phyloP scores from a whole-genome alignment of 1,284 basidiomycete genomes.

The Wallemia mellicola region DNA sequence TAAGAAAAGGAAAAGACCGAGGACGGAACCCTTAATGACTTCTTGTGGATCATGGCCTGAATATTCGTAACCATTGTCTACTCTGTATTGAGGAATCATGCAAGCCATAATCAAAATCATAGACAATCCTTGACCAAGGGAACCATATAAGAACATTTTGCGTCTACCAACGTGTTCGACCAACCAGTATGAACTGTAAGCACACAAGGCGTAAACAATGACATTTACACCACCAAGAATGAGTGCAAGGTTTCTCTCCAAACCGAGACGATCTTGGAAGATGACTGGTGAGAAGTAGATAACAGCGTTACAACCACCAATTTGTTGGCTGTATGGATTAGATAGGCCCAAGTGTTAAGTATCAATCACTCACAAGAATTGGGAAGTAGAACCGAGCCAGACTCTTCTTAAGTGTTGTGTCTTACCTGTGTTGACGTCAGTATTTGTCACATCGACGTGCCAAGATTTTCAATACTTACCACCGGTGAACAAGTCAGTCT shows the following conservation, averaged over 20 bases:
- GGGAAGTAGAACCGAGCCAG: slow-evolving; percentile 19
- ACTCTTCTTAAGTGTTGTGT: slow-evolving; percentile 20
- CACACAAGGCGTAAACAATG: slow-evolving; percentile 19
- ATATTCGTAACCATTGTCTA: slow-evolving; percentile 14
- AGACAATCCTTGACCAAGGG: slow-evolving; percentile 15
- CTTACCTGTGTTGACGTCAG: too few relatives aligned
- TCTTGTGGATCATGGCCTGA: slow-evolving; percentile 20
- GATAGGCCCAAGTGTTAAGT: too few relatives aligned
- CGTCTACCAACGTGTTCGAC: slow-evolving; percentile 23
- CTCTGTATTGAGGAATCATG: not conserved
- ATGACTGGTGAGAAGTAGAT: slow-evolving; percentile 20
- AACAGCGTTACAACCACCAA: slow-evolving; percentile 20
- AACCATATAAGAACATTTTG: slow-evolving; percentile 22
- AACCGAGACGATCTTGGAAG: slow-evolving; percentile 17
- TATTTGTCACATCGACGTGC: too few relatives aligned
- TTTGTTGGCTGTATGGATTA: not conserved
- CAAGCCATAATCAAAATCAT: slow-evolving; percentile 22
- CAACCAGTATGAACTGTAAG: slow-evolving; percentile 17
- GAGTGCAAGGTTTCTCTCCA: slow-evolving; percentile 15
- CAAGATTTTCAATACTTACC: too few relatives aligned
- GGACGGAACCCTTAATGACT: slow-evolving; percentile 12
- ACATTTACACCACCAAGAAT: slow-evolving; percentile 22
- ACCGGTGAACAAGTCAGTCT: slow-evolving; percentile 16
- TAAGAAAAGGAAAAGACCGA: slow-evolving; percentile 1
- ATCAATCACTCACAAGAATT: slow-evolving; percentile 18